These are phyloP conservation scores for Bipolaris oryzae DNA, from an alignment of 2,329 filamentous ascomycete genomes.

Conservation along the genomic window DNA sequence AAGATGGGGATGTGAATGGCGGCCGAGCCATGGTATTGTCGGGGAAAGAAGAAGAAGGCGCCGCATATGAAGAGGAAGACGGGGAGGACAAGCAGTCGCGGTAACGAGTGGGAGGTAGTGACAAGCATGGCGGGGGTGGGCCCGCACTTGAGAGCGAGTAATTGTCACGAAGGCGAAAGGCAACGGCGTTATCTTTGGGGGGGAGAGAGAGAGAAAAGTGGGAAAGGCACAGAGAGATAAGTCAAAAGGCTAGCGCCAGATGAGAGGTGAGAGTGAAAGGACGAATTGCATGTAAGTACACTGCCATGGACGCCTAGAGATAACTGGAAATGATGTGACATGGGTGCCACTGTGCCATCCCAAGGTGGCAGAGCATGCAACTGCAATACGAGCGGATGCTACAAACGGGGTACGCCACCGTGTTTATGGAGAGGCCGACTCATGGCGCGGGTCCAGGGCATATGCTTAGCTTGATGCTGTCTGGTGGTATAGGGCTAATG, in stretches of 20 bases:
- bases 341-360: neutral
- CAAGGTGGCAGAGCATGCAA: neutral
- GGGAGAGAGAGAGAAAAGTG: neutral
- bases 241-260: neutral
- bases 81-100: constrained; percentile 18
- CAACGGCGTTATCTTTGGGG: neutral
- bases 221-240: neutral
- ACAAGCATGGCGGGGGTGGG: constrained; percentile 18
- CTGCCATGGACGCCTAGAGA: neutral
- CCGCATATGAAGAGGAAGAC: constrained; percentile 19
- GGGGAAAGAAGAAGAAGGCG: constrained; percentile 20
- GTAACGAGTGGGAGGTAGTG: constrained; percentile 17
- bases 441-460: neutral
- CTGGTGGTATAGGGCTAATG: neutral
- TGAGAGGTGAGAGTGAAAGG: neutral
- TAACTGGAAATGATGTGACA: neutral
- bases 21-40: constrained; percentile 6
- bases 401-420: neutral
- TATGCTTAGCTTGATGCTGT: neutral
- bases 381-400: constrained; percentile 1
- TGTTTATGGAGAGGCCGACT: neutral
- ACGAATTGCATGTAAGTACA: neutral
- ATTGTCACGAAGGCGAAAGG: neutral
- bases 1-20: neutral
- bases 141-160: constrained; percentile 2